These are phyloP conservation scores for Phellopilus nigrolimitatus DNA, from an alignment of 1,284 basidiomycete genomes.

Conservation along the genomic window DNA sequence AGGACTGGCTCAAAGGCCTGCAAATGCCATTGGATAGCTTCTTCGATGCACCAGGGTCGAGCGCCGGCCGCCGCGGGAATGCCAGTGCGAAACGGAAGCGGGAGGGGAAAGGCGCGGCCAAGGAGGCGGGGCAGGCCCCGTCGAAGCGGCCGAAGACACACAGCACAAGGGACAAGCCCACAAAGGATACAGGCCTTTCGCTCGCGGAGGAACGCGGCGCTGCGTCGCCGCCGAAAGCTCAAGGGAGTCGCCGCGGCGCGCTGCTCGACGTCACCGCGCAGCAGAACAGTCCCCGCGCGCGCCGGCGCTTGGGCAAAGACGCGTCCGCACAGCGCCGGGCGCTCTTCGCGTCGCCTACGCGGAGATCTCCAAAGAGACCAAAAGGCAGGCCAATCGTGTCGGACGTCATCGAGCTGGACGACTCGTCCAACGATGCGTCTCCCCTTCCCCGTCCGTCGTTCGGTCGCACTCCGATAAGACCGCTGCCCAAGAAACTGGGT, in stretches of 20 bases:
- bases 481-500: background rate
- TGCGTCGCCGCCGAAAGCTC: background rate
- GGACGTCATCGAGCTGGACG: background rate
- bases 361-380: too few species aligned
- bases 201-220: background rate
- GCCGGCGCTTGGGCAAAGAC: background rate
- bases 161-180: background rate
- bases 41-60: background rate
- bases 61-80: background rate
- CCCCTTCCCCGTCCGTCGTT: background rate
- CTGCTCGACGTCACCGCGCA: slow-evolving; percentile 5
- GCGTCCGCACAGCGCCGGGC: background rate
- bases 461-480: background rate
- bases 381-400: background rate
- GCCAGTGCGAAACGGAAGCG: background rate
- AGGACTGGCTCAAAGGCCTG: background rate
- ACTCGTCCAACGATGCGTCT: background rate
- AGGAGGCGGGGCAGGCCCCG: background rate
- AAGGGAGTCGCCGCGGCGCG: background rate
- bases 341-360: background rate
- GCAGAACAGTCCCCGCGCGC: slow-evolving; percentile 6
- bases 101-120: background rate
- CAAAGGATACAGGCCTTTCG: background rate
- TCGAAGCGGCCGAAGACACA: background rate
- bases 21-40: background rate